These are phyloP conservation scores for Diplodia seriata DNA, from an alignment of 2,329 filamentous ascomycete genomes.

Conservation along the genomic window DNA sequence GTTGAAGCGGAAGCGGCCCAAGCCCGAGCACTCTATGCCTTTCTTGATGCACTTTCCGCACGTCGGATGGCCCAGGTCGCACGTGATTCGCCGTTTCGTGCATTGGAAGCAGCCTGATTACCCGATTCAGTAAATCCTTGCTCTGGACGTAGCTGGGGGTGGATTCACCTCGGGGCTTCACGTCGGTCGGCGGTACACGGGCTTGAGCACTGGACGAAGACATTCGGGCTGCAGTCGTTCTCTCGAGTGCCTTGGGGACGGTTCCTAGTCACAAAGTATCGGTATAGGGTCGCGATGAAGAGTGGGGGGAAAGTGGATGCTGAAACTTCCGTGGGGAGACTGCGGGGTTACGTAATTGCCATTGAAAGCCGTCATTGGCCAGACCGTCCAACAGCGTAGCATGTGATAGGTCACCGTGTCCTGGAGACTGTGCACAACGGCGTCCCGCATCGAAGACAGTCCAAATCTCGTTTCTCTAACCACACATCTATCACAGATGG, in stretches of 20 bases:
- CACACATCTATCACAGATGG: neutral
- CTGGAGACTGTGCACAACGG: neutral
- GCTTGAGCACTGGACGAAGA: neutral
- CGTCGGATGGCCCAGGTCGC: slow-evolving; percentile 50
- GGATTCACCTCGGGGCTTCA: neutral
- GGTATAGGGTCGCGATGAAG: neutral
- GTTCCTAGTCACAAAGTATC: neutral
- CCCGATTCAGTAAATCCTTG: neutral
- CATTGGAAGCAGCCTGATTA: slow-evolving; percentile 50
- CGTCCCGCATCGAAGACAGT: too few species aligned
- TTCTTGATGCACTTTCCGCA: slow-evolving; percentile 52
- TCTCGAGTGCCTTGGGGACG: neutral
- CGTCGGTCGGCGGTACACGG: neutral
- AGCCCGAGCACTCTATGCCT: slow-evolving; percentile 49
- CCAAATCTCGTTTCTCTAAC: too few species aligned
- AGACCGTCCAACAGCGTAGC: neutral
- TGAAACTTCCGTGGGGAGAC: neutral
- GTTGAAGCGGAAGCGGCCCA: slow-evolving; percentile 50
- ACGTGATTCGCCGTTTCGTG: slow-evolving; percentile 48
- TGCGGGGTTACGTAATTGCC: slow-evolving; percentile 16
- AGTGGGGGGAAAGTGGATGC: neutral
- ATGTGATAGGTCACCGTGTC: neutral
- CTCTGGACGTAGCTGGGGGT: neutral
- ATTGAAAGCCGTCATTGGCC: neutral
- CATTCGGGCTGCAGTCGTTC: neutral